Evolutionary conservation across 2,329 filamentous ascomycete genomes (phyloP).

Genomic region (Curvularia lunata): DNA sequence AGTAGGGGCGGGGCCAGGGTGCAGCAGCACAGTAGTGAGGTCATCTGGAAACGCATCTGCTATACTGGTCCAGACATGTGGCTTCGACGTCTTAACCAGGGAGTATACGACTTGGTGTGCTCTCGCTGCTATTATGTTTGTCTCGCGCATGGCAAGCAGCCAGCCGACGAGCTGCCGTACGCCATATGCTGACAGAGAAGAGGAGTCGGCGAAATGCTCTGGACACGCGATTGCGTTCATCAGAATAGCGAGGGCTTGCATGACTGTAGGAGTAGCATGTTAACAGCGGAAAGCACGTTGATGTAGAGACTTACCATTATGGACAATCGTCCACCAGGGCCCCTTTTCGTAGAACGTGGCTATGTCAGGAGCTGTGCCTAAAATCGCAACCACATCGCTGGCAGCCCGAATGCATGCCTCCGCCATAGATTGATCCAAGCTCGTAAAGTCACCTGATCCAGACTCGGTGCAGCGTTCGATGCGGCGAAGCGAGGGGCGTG

Average conservation of each 20-base stretch:
- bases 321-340: constrained; percentile 50
- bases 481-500: constrained; percentile 46
- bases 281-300: neutral
- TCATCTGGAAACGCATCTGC: constrained; percentile 12
- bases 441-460: constrained; percentile 33
- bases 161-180: constrained; percentile 29
- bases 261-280: constrained; percentile 22
- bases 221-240: constrained; percentile 43
- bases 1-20: neutral
- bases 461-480: constrained; percentile 35
- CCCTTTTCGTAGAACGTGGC: constrained; percentile 19
- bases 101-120: constrained; percentile 27
- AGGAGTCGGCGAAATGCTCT: constrained; percentile 4
- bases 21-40: neutral
- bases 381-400: constrained; percentile 32
- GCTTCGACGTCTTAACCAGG: constrained; percentile 12
- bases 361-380: constrained; percentile 32
- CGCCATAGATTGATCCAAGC: constrained; percentile 39
- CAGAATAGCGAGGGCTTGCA: constrained; percentile 47
- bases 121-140: constrained; percentile 28
- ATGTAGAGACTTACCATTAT: constrained; percentile 16
- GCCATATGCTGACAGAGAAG: neutral
- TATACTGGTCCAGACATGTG: constrained; percentile 11
- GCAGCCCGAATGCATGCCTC: constrained; percentile 43
- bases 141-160: constrained; percentile 34